Evolutionary conservation across 1,284 basidiomycete genomes (phyloP).

Genomic region (Irpex rosettiformis): DNA sequence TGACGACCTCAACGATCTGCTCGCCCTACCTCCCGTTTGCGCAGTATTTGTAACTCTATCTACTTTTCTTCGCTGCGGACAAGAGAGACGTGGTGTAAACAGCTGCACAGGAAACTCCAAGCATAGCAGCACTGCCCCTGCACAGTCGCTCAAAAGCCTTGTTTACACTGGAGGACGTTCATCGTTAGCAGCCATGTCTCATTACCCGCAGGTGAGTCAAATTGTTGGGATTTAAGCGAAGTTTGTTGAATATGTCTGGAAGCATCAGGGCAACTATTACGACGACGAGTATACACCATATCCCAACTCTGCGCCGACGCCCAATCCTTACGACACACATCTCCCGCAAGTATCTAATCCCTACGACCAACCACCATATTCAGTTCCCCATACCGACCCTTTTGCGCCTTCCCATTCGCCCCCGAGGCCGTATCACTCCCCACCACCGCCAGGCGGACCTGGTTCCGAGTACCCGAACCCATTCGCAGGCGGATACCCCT

Average conservation of each 20-base stretch:
- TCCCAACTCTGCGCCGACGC: conserved; percentile 17
- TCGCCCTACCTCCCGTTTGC: neutral
- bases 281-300: conserved; percentile 29
- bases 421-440: conserved; percentile 11
- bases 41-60: neutral
- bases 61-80: neutral
- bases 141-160: neutral
- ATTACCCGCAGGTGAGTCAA: conserved; percentile 17
- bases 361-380: conserved; percentile 30
- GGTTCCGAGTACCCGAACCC: conserved; percentile 9
- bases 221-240: neutral
- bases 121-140: conserved; percentile 6
- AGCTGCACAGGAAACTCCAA: neutral
- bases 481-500: conserved; percentile 13
- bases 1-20: neutral
- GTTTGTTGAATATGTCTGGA: neutral
- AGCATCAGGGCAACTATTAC: conserved; percentile 19
- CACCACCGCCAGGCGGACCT: conserved; percentile 9
- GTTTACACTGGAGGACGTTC: neutral
- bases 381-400: conserved; percentile 28
- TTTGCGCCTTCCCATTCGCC: conserved; percentile 21
- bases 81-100: neutral
- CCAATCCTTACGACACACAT: conserved; percentile 24
- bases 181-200: conserved; percentile 14
- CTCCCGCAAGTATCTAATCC: conserved; percentile 25